phyloP scores from a whole-genome alignment of 139 green algal species.

The Penium margaritaceum region DNA sequence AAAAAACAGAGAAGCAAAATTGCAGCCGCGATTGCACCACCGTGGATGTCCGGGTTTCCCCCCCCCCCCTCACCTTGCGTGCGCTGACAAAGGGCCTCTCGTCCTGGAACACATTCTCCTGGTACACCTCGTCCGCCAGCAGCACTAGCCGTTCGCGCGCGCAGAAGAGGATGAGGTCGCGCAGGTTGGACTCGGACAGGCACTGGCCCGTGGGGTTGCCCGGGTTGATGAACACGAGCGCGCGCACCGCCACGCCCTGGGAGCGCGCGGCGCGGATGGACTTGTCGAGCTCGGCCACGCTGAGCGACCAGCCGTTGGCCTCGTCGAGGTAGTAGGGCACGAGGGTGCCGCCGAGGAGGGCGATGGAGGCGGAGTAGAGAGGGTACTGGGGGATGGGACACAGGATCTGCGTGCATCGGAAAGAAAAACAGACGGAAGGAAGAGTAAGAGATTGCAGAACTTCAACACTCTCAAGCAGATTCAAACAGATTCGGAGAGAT shows the following conservation, averaged over 20 bases:
- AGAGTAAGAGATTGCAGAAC: too few species aligned
- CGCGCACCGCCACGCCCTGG: slow-evolving; percentile 56
- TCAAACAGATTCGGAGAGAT: too few species aligned
- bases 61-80: slow-evolving; percentile 63
- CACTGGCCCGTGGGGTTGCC: slow-evolving; percentile 87
- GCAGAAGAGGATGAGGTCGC: slow-evolving; percentile 72
- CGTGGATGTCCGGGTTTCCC: too few species aligned
- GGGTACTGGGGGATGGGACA: slow-evolving; percentile 63
- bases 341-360: slow-evolving; percentile 75
- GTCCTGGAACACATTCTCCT: slow-evolving; percentile 87
- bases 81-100: slow-evolving; percentile 79
- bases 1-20: too few species aligned
- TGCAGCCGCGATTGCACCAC: too few species aligned
- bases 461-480: too few species aligned
- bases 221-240: slow-evolving; percentile 88
- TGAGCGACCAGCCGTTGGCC: slow-evolving; percentile 63
- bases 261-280: slow-evolving; percentile 46
- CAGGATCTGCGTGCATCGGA: slow-evolving; percentile 32
- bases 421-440: too few species aligned
- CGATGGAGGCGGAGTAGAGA: slow-evolving; percentile 75
- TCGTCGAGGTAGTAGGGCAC: slow-evolving; percentile 86
- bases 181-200: slow-evolving; percentile 59
- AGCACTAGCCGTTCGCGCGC: slow-evolving; percentile 73
- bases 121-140: slow-evolving; percentile 88
- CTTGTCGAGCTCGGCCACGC: slow-evolving; percentile 56